A percentile compares a stretch with the other conserved stretches of the same genome.
These are phyloP conservation scores for Coemansia sp. DNA, from an alignment of 192 early-diverging fungal genomes.

Conservation along the genomic window DNA sequence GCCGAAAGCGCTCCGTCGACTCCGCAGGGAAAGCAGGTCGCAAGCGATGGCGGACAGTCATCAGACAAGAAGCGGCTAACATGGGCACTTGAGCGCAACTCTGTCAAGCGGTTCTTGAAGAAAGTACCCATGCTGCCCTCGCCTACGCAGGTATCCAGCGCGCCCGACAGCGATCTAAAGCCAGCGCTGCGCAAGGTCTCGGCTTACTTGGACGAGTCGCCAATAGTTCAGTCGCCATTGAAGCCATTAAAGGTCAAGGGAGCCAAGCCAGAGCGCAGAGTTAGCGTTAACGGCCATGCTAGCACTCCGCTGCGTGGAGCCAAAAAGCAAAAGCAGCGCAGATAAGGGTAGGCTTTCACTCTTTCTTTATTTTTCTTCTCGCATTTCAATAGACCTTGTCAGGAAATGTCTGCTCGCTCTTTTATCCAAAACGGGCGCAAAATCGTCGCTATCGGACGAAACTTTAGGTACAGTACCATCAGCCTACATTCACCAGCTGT, in stretches of 20 bases:
- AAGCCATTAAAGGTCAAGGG: constrained; percentile 5
- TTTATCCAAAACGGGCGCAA: constrained; percentile 68
- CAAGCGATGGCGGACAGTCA: background rate
- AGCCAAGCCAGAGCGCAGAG: constrained; percentile 5
- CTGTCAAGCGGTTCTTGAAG: constrained; percentile 49
- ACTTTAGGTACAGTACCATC: constrained; percentile 64
- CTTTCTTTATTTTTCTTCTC: background rate
- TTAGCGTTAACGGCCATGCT: constrained; percentile 15
- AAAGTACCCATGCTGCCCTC: constrained; percentile 47
- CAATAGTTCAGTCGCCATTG: constrained; percentile 3
- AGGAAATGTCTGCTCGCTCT: constrained; percentile 23
- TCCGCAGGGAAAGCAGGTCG: background rate
- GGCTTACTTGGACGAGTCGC: constrained; percentile 23
- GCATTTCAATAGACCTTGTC: background rate
- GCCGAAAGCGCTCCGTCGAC: background rate
- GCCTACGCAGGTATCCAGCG: constrained; percentile 3
- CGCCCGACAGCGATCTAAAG: constrained; percentile 17
- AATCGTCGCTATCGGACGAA: constrained; percentile 92
- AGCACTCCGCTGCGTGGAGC: constrained; percentile 5
- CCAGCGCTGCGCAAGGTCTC: constrained; percentile 50
- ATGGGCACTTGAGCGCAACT: constrained; percentile 50
- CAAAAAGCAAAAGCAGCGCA: constrained; percentile 8
- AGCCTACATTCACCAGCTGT: background rate
- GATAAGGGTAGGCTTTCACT: background rate
- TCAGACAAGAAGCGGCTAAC: constrained; percentile 32